Base-by-base conservation (phyloP, 768 basidiomycete genomes). In the Dictyophora rubrovolvata region DNA sequence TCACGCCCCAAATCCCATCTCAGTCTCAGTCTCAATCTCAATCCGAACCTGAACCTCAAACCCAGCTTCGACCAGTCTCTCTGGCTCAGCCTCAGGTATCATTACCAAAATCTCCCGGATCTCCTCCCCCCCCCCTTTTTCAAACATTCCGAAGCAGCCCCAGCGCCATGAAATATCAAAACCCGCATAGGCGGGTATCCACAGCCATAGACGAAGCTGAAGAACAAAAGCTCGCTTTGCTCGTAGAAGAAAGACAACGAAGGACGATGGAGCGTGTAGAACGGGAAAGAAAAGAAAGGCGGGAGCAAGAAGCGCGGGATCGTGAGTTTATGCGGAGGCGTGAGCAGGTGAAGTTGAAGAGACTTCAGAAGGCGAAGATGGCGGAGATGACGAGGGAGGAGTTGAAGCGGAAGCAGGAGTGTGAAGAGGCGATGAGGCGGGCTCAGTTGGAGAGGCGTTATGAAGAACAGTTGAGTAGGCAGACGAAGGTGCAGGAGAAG, bases 321-420 rank as follows among this genome's bases (percentile, higher is more conserved):
- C 52, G 58, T 16, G 65, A 61, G 22, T 61, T 59, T 11, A 60
- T 62, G 55, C 56, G 47, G 42, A 55, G 62, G 9, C 50, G 60
- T 23, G 55, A 54, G 21, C 47, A 69, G 20, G 80, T 78, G 18
- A 72, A 78, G 58, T 74, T 79, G 64, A 72, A 78, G 35, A 67
- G 82, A 53, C 52, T 78, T 53, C 77, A 81, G 57, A 76, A 81
- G 62, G 78, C 80, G 56, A 73, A 70, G 18, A 74, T 74, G 61
- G 59, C 79, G 58, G 82, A 83, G 59, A 69, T 74, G 53, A 82
- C 81, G 82, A 71, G 81, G 22, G 68, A 66, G 52, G 78, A 79
- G 46, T 79, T 81, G 61, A 71, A 75, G 36, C 48, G 49, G 3
- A 68, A 71, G 28, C 71, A 75, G 34, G 72, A 68, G 2, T 77